These are phyloP conservation scores for Psilocybe azurescens DNA, from an alignment of 768 basidiomycete genomes.

Conservation along the genomic window DNA sequence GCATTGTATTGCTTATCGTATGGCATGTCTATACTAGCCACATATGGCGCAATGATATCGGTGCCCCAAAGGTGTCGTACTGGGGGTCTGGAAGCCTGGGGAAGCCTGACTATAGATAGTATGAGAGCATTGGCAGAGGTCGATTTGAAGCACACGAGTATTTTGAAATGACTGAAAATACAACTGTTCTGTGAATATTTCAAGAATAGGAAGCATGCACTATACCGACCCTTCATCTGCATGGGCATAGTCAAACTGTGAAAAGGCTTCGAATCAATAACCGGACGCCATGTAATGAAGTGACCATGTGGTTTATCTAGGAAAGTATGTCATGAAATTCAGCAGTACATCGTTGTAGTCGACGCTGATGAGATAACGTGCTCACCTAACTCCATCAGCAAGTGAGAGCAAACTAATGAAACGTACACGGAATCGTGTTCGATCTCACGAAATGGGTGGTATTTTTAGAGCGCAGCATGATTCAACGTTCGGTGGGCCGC, in stretches of 20 bases:
- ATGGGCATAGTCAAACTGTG: background rate
- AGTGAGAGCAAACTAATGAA: background rate
- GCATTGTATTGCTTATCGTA: background rate
- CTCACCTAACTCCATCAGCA: background rate
- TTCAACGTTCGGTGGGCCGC: background rate
- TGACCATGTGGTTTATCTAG: background rate
- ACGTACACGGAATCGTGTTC: background rate
- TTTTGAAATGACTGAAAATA: background rate
- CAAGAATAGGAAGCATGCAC: background rate
- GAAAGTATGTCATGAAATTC: background rate
- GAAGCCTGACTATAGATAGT: conserved; percentile 2
- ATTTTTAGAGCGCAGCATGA: background rate
- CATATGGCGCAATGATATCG: background rate
- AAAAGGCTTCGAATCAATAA: background rate
- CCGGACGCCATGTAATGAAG: background rate
- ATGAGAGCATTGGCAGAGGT: background rate
- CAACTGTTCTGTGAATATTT: background rate
- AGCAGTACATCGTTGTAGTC: background rate
- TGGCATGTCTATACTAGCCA: background rate
- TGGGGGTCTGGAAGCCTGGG: background rate
- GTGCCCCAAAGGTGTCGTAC: background rate
- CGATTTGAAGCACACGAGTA: background rate
- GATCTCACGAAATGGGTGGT: background rate
- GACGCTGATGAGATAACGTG: background rate
- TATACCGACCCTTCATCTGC: background rate